Evolutionary conservation across 768 basidiomycete species (phyloP), one percentile per base, ranked within the genome.

Genomic region (Pisolithus orientalis): DNA sequence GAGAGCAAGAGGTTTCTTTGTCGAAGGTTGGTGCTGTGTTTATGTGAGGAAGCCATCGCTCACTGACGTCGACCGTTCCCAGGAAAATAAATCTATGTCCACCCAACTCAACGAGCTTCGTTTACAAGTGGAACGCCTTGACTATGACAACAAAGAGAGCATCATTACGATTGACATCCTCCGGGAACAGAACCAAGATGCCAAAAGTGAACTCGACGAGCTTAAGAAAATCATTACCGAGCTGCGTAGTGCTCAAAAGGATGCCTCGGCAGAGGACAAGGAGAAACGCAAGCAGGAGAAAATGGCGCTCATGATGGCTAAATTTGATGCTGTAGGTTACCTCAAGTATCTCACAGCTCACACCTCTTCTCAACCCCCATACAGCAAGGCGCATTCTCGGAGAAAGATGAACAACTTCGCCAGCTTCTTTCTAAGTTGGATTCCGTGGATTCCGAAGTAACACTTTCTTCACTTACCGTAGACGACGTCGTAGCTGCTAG

Each of bases 261-360:
- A 90, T 54, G 82, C 87, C 14, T 85, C 87, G 38, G 85, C 85
- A 31, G 96, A 98, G 68, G 96, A 97, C 67, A 97, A 94, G 74
- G 96, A 99, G 77, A 96, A 92, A 77, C 84, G 90, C 69, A 98
- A 98, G 71, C 93, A 95, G 64, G 95, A 98, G 75, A 97, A 97
- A 79, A 91, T 99, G 90, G 94, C 92, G 8, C 76, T 94, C 59
- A 96, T 99, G 92, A 97, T 99, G 95, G 92, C 95, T 53, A 94
- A 95, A 69, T 95, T 99, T 60, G 94, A 98, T 70, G 80, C 88
- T 56, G 95, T 95, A 58, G 63, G 87, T 73, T 52, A 50, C 16
- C 34, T 17, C 2, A 50, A 43, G 47, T 52, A 14, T 44, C 31
- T 38, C 2, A 16, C 14, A 16, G 48, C 17, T n/a, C 45, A 37